Base-by-base conservation (phyloP, 495 filamentous ascomycete species). In the Choiromyces venosus region DNA sequence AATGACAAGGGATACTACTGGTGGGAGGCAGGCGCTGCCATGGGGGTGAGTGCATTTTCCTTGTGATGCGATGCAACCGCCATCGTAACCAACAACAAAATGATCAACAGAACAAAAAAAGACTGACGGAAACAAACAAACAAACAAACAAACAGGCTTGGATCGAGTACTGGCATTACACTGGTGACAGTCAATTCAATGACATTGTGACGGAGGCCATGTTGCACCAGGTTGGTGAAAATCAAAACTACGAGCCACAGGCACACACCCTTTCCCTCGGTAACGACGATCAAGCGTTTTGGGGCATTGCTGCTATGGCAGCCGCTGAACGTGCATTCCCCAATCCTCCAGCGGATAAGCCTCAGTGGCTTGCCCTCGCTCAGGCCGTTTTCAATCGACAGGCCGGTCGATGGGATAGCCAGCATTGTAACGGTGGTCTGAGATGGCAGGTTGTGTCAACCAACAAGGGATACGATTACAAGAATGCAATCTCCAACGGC, bases 221-320 rank as follows among this genome's bases (percentile, higher is more conserved):
- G 84, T 85, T 92, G 67, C 87, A 81, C 79, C 92, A 94, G 80
- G 87, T 88, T 56, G 91, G 91, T 35, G 85, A 86, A 33, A 79
- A 88, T 72, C 77, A 87, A 68, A 88, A 94, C 82, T 94, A 88
- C 83, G 89, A 89, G 82, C 88, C 88, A 10, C 83, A 84, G 4
- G 94, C 96, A 82, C 90, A 92, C 72, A 91, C 89, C 33, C 85
- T 88, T 69, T 90, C 91, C 0, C 87, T 92, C 74, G 92, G 92
- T 44, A 96, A 96, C 77, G 92, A 95, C 79, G 93, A 96, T 79
- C 91, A 93, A 81, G 89, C 90, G 21, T 94, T 94, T 80, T 96
- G 93, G 93, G 90, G 86, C 3, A 85, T 94, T 40, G 85, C 90
- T 36, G 87, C 90, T 68, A 88, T 96, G 71, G 85, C 90, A 9